A percentile compares a stretch with the other conserved stretches of the same genome.
phyloP scores from a whole-genome alignment of 2,329 filamentous ascomycete species.

The Nemania sp. region DNA sequence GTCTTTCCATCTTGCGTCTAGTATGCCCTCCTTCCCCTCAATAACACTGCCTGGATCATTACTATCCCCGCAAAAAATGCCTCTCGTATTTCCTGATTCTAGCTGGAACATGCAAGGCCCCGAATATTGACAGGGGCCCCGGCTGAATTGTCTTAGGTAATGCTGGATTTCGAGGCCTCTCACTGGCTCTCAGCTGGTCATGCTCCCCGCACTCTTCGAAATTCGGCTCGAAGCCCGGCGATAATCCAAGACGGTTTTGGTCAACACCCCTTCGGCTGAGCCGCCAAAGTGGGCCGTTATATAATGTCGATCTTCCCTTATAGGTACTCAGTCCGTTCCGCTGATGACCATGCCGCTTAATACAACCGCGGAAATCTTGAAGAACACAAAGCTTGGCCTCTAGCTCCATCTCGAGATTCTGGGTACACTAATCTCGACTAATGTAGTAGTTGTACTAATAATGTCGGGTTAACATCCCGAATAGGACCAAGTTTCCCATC shows the following conservation, averaged over 20 bases:
- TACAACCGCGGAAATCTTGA: not conserved
- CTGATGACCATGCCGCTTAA: constrained; percentile 4
- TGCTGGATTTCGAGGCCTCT: constrained; percentile 24
- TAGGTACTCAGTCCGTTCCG: constrained; percentile 3
- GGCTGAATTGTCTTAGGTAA: constrained; percentile 21
- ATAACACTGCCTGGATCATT: constrained; percentile 13
- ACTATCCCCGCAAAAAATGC: constrained; percentile 25
- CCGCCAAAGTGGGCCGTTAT: constrained; percentile 8
- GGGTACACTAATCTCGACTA: too few relatives aligned
- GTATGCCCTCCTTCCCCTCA: constrained; percentile 24
- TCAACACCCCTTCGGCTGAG: not conserved
- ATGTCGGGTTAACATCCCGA: not conserved
- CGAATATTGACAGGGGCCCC: constrained; percentile 31
- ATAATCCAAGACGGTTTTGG: constrained; percentile 8
- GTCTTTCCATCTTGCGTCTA: constrained; percentile 19
- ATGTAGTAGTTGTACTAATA: too few relatives aligned
- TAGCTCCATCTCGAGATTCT: not conserved
- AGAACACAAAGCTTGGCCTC: not conserved
- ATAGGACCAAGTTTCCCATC: not conserved
- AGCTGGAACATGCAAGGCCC: constrained; percentile 23
- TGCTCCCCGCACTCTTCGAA: constrained; percentile 27
- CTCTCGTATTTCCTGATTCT: constrained; percentile 16
- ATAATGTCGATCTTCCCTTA: constrained; percentile 21
- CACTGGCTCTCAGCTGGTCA: constrained; percentile 35
- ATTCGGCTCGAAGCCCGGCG: not conserved